Conservation (phyloP, 2,329 filamentous ascomycete genomes). For the Alternaria ventricosa region DNA sequence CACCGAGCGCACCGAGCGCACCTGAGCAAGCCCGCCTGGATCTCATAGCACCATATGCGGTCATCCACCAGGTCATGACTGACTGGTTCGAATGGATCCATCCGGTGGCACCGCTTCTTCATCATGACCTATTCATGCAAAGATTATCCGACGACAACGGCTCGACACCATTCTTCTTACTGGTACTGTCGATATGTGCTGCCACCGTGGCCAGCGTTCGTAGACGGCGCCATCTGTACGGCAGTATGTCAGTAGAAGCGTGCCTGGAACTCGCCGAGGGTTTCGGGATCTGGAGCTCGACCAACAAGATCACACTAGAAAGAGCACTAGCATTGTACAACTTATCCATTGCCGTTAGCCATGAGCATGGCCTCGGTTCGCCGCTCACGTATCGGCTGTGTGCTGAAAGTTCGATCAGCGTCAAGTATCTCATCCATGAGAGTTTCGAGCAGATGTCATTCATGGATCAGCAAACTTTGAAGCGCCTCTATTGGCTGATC, state of each 20-base stretch:
- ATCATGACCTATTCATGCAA: conserved; percentile 14
- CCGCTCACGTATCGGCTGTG: conserved; percentile 18
- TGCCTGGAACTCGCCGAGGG: conserved; percentile 24
- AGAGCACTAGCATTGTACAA: conserved; percentile 21
- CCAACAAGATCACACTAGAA: conserved; percentile 4
- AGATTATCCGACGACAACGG: not conserved
- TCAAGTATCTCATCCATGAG: conserved; percentile 23
- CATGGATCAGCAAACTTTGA: conserved; percentile 20
- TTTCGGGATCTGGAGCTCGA: conserved; percentile 16
- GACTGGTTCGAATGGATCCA: conserved; percentile 33
- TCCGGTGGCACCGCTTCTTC: conserved; percentile 26
- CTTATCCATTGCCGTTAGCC: conserved; percentile 19
- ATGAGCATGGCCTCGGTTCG: conserved; percentile 22
- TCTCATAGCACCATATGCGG: conserved; percentile 12
- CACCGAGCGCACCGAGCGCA: not conserved
- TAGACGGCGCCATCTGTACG: conserved; percentile 21
- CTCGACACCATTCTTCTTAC: not conserved
- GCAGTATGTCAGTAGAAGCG: conserved; percentile 15
- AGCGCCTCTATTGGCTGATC: conserved; percentile 28
- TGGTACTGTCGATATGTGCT: conserved; percentile 23
- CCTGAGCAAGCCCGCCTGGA: not conserved
- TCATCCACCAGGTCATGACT: conserved; percentile 14
- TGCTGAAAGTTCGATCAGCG: conserved; percentile 15
- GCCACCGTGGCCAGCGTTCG: conserved; percentile 26
- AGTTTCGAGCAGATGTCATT: conserved; percentile 15